Conservation (phyloP, 2,329 filamentous ascomycete genomes). For the Scopulariopsis brevicaulis region DNA sequence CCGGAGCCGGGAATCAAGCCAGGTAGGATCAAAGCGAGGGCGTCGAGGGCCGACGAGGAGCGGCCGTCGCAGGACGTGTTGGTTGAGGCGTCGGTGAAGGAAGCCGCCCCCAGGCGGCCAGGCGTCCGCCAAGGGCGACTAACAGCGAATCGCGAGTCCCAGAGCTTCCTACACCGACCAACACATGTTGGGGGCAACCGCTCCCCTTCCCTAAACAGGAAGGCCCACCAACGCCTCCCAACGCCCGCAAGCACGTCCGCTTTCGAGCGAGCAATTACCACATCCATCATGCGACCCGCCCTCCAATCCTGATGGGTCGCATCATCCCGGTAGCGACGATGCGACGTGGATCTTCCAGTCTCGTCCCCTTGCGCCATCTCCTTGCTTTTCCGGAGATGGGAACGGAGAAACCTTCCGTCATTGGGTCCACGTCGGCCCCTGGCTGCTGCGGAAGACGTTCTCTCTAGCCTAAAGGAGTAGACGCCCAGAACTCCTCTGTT, state of each 20-base stretch:
- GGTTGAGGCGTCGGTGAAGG: not conserved
- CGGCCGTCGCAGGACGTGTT: too few species aligned
- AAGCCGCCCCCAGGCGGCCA: not conserved
- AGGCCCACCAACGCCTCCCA: not conserved
- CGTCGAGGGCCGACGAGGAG: too few species aligned
- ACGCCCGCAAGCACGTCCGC: not conserved
- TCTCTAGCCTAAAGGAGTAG: too few species aligned
- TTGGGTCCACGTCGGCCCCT: not conserved
- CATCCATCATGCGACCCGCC: not conserved
- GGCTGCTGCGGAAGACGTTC: not conserved
- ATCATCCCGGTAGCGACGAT: not conserved
- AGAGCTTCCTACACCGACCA: not conserved
- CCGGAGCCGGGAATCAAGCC: too few species aligned
- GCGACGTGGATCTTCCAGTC: not conserved
- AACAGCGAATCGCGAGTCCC: not conserved
- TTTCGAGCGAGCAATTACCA: not conserved
- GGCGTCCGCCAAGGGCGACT: not conserved
- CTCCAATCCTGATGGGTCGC: not conserved
- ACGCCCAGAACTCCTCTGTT: not conserved
- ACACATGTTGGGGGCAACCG: not conserved
- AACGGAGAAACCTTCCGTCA: not conserved
- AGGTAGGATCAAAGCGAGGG: too few species aligned
- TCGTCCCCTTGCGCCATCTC: not conserved
- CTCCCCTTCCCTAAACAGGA: not conserved
- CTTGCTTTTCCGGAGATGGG: not conserved